Percentiles rank a stretch among this genome's conserved stretches.
Conservation (phyloP, 2,329 filamentous ascomycete species). For the Calonectria montana region DNA sequence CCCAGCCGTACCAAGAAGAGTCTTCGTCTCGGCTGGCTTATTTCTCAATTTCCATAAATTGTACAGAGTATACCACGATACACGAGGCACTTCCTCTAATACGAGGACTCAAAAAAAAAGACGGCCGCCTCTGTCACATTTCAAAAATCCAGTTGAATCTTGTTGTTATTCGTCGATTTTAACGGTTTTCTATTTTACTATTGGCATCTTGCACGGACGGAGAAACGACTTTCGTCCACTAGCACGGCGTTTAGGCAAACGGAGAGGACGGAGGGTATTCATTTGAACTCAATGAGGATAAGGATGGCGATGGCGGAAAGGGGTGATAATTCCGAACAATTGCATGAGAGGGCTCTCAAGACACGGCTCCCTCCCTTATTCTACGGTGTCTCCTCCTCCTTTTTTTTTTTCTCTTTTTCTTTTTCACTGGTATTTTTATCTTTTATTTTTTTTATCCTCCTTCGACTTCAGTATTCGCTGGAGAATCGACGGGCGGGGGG, state of each 20-base stretch:
- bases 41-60: constrained; percentile 37
- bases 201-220: constrained; percentile 39
- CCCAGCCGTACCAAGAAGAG: constrained; percentile 12
- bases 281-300: constrained; percentile 28
- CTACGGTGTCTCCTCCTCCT: constrained; percentile 22
- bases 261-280: constrained; percentile 29
- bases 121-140: constrained; percentile 26
- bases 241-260: constrained; percentile 49
- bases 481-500: constrained; percentile 3
- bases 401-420: constrained; percentile 21
- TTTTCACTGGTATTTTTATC: constrained; percentile 26
- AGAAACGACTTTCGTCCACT: constrained; percentile 30
- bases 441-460: constrained; percentile 16
- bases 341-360: constrained; percentile 27
- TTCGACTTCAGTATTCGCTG: constrained; percentile 13
- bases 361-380: constrained; percentile 27
- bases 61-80: constrained; percentile 47
- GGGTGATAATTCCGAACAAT: constrained; percentile 28
- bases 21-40: constrained; percentile 26
- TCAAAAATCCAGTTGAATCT: constrained; percentile 33
- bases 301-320: constrained; percentile 32
- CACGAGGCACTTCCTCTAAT: constrained; percentile 32
- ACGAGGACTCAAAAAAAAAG: constrained; percentile 26
- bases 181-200: constrained; percentile 28
- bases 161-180: constrained; percentile 33